phyloP scores from a whole-genome alignment of 1,284 basidiomycete genomes.

The Bjerkandera adusta region DNA sequence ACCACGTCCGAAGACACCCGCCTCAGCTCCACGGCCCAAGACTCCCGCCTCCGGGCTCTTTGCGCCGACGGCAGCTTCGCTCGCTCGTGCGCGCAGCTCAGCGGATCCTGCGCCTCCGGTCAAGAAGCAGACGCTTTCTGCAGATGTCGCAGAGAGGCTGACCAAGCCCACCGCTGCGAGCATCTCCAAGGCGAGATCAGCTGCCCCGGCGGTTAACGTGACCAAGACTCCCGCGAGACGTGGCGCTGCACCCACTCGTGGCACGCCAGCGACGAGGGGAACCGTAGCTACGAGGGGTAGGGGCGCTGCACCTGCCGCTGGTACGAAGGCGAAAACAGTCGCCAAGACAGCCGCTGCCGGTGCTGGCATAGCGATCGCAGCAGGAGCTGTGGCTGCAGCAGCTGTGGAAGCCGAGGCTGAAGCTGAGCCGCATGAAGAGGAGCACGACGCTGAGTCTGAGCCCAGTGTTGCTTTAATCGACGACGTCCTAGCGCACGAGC shows the following conservation, averaged over 20 bases:
- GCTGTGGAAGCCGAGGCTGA: not conserved
- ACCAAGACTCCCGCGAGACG: slow-evolving; percentile 22
- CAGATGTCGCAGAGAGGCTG: slow-evolving; percentile 53
- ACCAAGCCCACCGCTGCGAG: slow-evolving; percentile 78
- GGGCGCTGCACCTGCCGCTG: slow-evolving; percentile 10
- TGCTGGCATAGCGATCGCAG: slow-evolving; percentile 12
- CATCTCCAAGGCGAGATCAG: slow-evolving; percentile 46
- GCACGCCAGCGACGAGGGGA: slow-evolving; percentile 24
- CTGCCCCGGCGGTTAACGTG: slow-evolving; percentile 19
- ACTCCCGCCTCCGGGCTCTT: slow-evolving; percentile 50
- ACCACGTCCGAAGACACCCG: slow-evolving; percentile 43
- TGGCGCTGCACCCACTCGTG: slow-evolving; percentile 24
- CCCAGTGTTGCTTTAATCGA: not conserved
- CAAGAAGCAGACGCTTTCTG: slow-evolving; percentile 47
- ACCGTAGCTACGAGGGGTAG: slow-evolving; percentile 6
- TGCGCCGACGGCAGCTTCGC: slow-evolving; percentile 76
- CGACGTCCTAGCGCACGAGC: not conserved
- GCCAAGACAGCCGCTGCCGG: slow-evolving; percentile 3
- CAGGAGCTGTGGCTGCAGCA: slow-evolving; percentile 2
- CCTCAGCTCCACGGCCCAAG: slow-evolving; percentile 33
- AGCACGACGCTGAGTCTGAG: not conserved
- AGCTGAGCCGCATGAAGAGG: slow-evolving; percentile 4
- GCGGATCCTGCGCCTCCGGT: slow-evolving; percentile 44
- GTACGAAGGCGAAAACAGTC: slow-evolving; percentile 6
- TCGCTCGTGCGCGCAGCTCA: slow-evolving; percentile 60